These are phyloP conservation scores for Phaffia tasmanica DNA, from an alignment of 768 basidiomycete species.

Conservation along the genomic window DNA sequence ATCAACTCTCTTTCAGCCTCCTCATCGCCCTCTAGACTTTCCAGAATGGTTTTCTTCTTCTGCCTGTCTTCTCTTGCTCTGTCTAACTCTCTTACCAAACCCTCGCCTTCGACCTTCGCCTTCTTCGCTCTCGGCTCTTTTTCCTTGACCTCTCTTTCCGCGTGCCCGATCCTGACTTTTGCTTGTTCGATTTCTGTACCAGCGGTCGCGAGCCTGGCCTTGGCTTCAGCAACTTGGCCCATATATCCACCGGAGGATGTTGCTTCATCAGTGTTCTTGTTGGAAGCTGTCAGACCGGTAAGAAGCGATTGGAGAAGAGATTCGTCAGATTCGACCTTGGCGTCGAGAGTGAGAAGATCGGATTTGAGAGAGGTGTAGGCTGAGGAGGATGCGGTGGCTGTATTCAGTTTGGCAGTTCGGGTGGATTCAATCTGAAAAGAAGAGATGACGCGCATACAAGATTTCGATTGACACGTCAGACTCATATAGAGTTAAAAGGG, in stretches of 20 bases:
- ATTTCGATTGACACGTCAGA: not conserved
- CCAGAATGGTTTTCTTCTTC: constrained; percentile 46
- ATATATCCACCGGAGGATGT: constrained; percentile 72
- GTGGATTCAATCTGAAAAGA: constrained; percentile 48
- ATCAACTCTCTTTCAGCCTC: constrained; percentile 55
- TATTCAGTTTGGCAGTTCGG: constrained; percentile 49
- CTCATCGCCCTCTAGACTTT: constrained; percentile 60
- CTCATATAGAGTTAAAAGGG: not conserved
- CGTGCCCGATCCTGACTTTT: constrained; percentile 61
- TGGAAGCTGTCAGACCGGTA: constrained; percentile 70
- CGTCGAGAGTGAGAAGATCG: constrained; percentile 51
- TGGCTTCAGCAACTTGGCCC: constrained; percentile 84
- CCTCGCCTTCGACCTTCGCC: constrained; percentile 70
- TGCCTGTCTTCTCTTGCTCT: constrained; percentile 45
- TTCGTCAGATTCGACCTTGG: constrained; percentile 60
- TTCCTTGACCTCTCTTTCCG: constrained; percentile 62
- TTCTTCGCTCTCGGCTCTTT: constrained; percentile 72
- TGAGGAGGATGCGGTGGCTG: constrained; percentile 49
- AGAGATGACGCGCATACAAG: not conserved
- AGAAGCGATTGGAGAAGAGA: constrained; percentile 90
- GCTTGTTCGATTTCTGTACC: constrained; percentile 75
- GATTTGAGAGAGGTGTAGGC: constrained; percentile 57
- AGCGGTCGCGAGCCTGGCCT: constrained; percentile 60
- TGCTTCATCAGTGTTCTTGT: constrained; percentile 51
- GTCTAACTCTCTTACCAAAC: constrained; percentile 56